Conservation (phyloP, 1,284 basidiomycete genomes). For the Cryptococcus sp. region DNA sequence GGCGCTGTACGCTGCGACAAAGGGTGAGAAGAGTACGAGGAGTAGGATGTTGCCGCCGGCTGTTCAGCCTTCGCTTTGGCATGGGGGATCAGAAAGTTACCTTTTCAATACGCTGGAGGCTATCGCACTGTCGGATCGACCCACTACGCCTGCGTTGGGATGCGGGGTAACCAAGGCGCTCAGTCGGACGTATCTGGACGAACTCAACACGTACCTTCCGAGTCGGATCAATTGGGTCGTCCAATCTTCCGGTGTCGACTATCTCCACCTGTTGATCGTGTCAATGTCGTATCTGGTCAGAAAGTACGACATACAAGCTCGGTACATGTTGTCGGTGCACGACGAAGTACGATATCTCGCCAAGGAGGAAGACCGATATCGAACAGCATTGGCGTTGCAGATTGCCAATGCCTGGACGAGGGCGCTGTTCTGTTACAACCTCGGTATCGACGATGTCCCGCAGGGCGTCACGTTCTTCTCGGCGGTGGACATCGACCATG, state of each 20-base stretch:
- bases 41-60: constrained; percentile 17
- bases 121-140: constrained; percentile 81
- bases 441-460: constrained; percentile 93
- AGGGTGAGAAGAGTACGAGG: constrained; percentile 77
- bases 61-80: constrained; percentile 73
- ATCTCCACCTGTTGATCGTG: constrained; percentile 91
- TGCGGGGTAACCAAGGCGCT: constrained; percentile 92
- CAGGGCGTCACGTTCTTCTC: constrained; percentile 96
- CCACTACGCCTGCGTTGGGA: constrained; percentile 85
- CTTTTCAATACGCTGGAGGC: constrained; percentile 99
- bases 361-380: constrained; percentile 77
- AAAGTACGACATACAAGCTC: constrained; percentile 78
- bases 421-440: constrained; percentile 80
- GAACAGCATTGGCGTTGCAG: constrained; percentile 87
- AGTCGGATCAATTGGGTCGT: constrained; percentile 99
- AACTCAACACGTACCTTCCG: constrained; percentile 73
- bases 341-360: constrained; percentile 95
- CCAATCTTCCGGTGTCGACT: constrained; percentile 96
- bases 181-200: constrained; percentile 74
- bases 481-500: constrained; percentile 86
- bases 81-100: constrained; percentile 91
- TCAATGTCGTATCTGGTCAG: constrained; percentile 84
- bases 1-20: constrained; percentile 86
- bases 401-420: constrained; percentile 96
- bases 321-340: constrained; percentile 95